Base-by-base conservation (phyloP, 2,329 filamentous ascomycete species). In the Alternaria atra region DNA sequence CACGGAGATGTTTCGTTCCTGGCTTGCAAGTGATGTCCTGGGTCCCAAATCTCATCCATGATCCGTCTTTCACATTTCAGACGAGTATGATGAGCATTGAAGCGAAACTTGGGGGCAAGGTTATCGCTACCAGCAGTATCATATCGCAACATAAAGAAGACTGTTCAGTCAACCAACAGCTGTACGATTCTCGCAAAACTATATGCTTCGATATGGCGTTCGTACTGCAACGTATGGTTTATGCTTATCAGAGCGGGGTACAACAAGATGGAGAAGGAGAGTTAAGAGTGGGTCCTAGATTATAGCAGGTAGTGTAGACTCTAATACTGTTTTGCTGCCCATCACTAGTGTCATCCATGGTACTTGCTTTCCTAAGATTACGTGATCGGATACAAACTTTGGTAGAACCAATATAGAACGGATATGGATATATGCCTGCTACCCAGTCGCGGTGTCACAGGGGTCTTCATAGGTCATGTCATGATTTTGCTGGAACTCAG, bases 401-500 rank as follows among this genome's bases (percentile, higher is more conserved):
- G 57, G 57, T 60, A 60, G 8, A 17, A 34, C 56, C 52, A 60
- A 60, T 60, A 55, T 60, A n/a, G 25, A 27, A 44, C 15, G 27
- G 15, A 3, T 29, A 51, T 60, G 25, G 37, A 56, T 55, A 51
- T 55, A 34, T 25, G 48, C 43, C 9, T 52, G 39, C 27, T 42
- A 4, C 34, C 12, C 20, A 35, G 42, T 13, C 39, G 34, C 20
- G 35, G 42, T 30, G 4, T n/a, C 32, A n/a, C 43, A 48, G 35
- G 52, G 52, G 48, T 37, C 20, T 42, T 8, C 1, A 6, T 20
- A 39, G 40, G 20, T 23, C 39, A 20, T 50, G 5, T 25, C 44
- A 23, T 29, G 25, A 17, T 30, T 13, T 34, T 15, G 6, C 12
- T 17, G 23, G n/a, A 50, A 17, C 1, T 15, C 4, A 27, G 30